These are phyloP conservation scores for Talaromyces adpressus DNA, from an alignment of 495 filamentous ascomycete species.

Conservation along the genomic window DNA sequence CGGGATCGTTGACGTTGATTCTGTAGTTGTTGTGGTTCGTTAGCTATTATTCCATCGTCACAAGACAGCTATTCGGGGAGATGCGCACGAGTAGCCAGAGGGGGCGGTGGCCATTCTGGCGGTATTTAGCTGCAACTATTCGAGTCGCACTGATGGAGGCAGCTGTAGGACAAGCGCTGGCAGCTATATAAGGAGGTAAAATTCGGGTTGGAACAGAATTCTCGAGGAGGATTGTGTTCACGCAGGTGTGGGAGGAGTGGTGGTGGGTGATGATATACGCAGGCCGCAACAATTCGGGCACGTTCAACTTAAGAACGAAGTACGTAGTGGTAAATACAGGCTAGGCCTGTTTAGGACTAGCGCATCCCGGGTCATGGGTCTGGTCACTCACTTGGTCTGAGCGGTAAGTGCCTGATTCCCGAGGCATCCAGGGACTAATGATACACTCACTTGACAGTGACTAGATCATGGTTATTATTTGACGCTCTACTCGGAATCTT, in stretches of 20 bases:
- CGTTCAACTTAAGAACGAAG: not conserved
- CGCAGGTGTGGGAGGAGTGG: not conserved
- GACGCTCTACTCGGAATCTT: not conserved
- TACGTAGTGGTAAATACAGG: constrained; percentile 2
- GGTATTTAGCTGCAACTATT: constrained; percentile 9
- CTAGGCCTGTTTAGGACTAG: not conserved
- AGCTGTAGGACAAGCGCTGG: not conserved
- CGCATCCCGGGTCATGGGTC: not conserved
- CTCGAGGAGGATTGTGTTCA: not conserved
- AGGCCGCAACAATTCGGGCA: constrained; percentile 5
- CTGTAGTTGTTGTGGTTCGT: constrained; percentile 34
- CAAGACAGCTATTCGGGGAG: constrained; percentile 19
- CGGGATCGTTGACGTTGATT: constrained; percentile 75
- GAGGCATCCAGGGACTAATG: not conserved
- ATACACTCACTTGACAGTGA: not conserved
- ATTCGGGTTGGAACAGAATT: not conserved
- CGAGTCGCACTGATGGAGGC: constrained; percentile 2
- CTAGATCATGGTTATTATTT: not conserved
- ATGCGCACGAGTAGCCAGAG: constrained; percentile 40
- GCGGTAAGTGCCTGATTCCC: not conserved
- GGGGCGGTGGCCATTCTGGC: constrained; percentile 42
- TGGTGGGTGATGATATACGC: not conserved
- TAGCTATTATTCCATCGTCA: constrained; percentile 12
- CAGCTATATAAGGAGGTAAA: not conserved
- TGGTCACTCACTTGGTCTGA: not conserved